These are phyloP conservation scores for Ceriops decandra DNA, from an alignment of 345 rosid species.

Conservation along the genomic window DNA sequence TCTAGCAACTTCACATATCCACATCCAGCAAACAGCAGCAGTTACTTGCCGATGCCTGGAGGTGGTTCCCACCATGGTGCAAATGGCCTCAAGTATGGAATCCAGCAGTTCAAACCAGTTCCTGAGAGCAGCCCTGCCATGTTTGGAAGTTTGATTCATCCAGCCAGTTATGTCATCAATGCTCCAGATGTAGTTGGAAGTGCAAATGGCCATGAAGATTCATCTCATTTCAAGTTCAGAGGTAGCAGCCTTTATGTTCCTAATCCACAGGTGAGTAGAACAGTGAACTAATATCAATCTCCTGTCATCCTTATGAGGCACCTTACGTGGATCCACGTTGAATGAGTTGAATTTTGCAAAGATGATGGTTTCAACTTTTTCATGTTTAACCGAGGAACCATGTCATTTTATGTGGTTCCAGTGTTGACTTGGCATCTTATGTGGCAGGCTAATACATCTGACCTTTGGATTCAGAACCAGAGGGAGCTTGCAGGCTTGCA, in stretches of 20 bases:
- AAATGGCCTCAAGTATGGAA: constrained; percentile 76
- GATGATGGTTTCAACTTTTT: not conserved
- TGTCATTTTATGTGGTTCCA: too few species aligned
- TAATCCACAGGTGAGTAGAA: constrained; percentile 63
- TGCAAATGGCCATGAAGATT: constrained; percentile 71
- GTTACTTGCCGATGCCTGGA: constrained; percentile 82
- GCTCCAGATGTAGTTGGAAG: constrained; percentile 69
- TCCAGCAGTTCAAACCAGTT: constrained; percentile 77
- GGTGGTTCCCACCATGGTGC: constrained; percentile 62
- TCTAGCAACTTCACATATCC: constrained; percentile 69
- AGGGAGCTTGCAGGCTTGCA: constrained; percentile 69
- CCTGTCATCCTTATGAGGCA: too few species aligned
- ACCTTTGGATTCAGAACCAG: constrained; percentile 87
- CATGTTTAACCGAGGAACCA: not conserved
- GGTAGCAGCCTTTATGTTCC: constrained; percentile 69
- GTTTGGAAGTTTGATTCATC: constrained; percentile 50
- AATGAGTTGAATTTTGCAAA: constrained; percentile 1
- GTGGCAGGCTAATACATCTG: constrained; percentile 78
- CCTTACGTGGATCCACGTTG: constrained; percentile 60
- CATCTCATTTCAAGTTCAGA: constrained; percentile 77
- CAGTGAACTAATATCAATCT: too few species aligned
- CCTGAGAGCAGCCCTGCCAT: constrained; percentile 55
- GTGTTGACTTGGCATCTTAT: not conserved
- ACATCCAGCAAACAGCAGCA: constrained; percentile 78
- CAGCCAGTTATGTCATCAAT: constrained; percentile 61